A percentile compares a stretch with the other conserved stretches of the same genome.
phyloP scores from a whole-genome alignment of 1,284 basidiomycete genomes.

The Fistulinella cinereoalba region DNA sequence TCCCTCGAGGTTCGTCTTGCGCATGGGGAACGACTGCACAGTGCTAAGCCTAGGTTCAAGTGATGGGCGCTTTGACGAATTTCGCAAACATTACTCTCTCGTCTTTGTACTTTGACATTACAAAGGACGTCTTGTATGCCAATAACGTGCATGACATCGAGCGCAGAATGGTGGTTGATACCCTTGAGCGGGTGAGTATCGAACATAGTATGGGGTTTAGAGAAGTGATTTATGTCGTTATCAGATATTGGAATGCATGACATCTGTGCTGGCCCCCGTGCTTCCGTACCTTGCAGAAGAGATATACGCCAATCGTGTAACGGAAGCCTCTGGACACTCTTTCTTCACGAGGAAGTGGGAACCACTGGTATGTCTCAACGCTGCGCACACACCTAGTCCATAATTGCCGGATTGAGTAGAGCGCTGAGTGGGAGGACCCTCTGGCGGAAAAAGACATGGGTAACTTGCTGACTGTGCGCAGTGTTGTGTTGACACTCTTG shows the following conservation, averaged over 20 bases:
- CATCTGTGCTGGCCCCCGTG: constrained; percentile 80
- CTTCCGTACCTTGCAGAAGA: constrained; percentile 93
- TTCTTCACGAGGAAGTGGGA: constrained; percentile 66
- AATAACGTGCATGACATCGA: constrained; percentile 50
- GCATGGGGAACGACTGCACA: not conserved
- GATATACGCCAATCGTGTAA: constrained; percentile 48
- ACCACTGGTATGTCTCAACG: constrained; percentile 46
- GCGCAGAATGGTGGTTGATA: constrained; percentile 66
- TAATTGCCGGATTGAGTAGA: constrained; percentile 34
- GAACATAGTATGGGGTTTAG: not conserved
- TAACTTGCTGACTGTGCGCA: constrained; percentile 52
- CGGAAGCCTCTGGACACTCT: constrained; percentile 41
- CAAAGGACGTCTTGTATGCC: constrained; percentile 90
- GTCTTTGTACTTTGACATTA: constrained; percentile 89
- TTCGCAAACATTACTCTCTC: constrained; percentile 72
- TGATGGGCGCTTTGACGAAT: constrained; percentile 57
- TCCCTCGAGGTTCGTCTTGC: constrained; percentile 69
- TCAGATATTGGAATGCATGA: constrained; percentile 72
- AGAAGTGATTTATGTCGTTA: not conserved
- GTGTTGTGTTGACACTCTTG: constrained; percentile 56
- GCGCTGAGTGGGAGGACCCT: constrained; percentile 52
- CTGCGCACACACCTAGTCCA: not conserved
- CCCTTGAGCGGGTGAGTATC: constrained; percentile 64
- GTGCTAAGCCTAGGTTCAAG: constrained; percentile 35
- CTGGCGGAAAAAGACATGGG: constrained; percentile 58